These are phyloP conservation scores for Nepenthes alata DNA, from an alignment of 179 eudicot genomes.

Conservation along the genomic window DNA sequence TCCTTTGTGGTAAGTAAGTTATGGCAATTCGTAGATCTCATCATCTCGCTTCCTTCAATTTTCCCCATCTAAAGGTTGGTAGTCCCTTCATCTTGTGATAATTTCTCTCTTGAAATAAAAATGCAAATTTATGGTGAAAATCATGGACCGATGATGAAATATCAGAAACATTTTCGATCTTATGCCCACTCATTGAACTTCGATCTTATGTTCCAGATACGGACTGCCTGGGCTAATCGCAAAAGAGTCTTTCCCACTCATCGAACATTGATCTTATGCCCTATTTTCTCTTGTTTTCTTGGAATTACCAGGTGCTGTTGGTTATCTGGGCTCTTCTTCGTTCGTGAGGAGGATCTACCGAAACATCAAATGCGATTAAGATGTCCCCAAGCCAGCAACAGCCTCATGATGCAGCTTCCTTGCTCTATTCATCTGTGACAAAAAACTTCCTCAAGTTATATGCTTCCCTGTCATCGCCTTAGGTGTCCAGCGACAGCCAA, in stretches of 20 bases:
- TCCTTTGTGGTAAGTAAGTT: conserved; percentile 36
- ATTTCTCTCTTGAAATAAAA: neutral
- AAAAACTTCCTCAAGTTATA: neutral
- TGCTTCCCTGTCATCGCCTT: neutral
- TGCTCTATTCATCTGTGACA: neutral
- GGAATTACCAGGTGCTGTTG: conserved; percentile 4
- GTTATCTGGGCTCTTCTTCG: conserved; percentile 2
- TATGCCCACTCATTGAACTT: no score
- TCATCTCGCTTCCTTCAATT: neutral
- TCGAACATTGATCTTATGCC: neutral
- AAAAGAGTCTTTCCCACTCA: no score
- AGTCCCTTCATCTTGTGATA: neutral
- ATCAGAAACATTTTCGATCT: no score
- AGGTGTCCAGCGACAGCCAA: neutral
- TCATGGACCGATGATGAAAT: neutral
- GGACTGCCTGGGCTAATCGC: no score
- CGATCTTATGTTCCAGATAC: no score
- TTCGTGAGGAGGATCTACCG: conserved; percentile 10
- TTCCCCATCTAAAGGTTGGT: neutral
- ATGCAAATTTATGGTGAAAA: neutral
- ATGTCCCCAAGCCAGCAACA: neutral
- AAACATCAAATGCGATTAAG: conserved; percentile 7
- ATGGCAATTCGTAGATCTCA: neutral
- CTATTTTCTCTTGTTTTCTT: neutral
- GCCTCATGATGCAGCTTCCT: neutral